Percentiles rank a stretch among this genome's conserved stretches.
These are phyloP conservation scores for Sedum album DNA, from an alignment of 164 flowering plant species.

Conservation along the genomic window DNA sequence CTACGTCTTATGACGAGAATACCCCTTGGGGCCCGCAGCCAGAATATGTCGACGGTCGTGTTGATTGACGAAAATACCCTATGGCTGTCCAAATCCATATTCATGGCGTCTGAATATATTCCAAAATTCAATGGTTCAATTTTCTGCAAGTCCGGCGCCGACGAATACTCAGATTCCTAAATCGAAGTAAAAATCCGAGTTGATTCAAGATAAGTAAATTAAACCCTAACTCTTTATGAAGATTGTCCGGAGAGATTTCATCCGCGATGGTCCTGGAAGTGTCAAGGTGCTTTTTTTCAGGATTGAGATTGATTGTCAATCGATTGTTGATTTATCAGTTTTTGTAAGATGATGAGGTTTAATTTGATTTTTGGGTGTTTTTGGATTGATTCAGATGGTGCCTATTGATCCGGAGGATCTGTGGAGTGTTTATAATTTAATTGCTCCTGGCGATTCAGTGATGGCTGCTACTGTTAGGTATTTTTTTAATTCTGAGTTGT, in stretches of 20 bases:
- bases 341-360: not conserved
- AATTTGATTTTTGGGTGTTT: not conserved
- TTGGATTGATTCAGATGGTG: slow-evolving; percentile 40
- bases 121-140: too few species aligned
- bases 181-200: too few species aligned
- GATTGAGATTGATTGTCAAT: not conserved
- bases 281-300: slow-evolving; percentile 44
- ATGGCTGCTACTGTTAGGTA: slow-evolving; percentile 73
- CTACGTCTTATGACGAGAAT: too few species aligned
- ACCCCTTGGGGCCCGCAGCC: too few species aligned
- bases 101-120: too few species aligned
- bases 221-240: slow-evolving; percentile 32
- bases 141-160: too few species aligned
- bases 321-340: not conserved
- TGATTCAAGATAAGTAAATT: not conserved
- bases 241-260: slow-evolving; percentile 47
- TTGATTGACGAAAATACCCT: too few species aligned
- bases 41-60: too few species aligned
- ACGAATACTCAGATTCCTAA: too few species aligned
- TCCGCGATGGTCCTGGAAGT: slow-evolving; percentile 63
- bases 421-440: slow-evolving; percentile 70
- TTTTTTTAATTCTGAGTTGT: not conserved
- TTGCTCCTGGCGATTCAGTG: slow-evolving; percentile 58
- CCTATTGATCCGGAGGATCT: slow-evolving; percentile 83
- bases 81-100: too few species aligned